These are phyloP conservation scores for Eutrema yunnanense DNA, from an alignment of 345 rosid species.

Conservation along the genomic window DNA sequence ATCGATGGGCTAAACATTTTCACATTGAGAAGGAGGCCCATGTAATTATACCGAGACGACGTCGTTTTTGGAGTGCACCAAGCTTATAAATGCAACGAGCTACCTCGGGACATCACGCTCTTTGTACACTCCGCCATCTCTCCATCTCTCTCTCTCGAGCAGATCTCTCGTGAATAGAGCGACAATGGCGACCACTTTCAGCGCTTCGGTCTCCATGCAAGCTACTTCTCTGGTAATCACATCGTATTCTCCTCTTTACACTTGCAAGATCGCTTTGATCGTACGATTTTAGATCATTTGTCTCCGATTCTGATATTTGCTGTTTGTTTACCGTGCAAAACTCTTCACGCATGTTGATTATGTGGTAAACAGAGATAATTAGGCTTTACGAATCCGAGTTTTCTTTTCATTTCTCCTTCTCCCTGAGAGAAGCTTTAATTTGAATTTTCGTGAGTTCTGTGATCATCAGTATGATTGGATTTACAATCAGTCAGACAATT, in stretches of 20 bases:
- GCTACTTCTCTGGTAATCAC: conserved; percentile 27
- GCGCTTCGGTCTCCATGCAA: conserved; percentile 35
- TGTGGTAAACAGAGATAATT: background rate
- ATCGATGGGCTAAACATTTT: background rate
- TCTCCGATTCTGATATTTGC: background rate
- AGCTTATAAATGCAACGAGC: conserved; percentile 20
- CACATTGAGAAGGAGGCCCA: background rate
- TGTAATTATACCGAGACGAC: background rate
- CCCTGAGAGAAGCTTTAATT: background rate
- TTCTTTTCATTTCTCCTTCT: background rate
- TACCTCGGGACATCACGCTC: conserved; percentile 17
- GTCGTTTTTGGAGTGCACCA: background rate
- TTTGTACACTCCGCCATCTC: conserved; percentile 35
- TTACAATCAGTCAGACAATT: too few relatives aligned
- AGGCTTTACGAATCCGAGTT: background rate
- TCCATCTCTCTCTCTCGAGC: background rate
- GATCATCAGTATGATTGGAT: background rate
- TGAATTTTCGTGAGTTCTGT: background rate
- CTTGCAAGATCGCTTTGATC: background rate
- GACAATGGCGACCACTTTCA: conserved; percentile 42
- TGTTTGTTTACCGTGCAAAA: background rate
- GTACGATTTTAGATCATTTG: background rate
- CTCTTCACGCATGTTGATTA: background rate
- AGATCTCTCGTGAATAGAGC: conserved; percentile 19
- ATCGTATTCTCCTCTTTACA: background rate